Base-by-base conservation (phyloP, 352 stramenopile genomes). In the Phytophthora parvispora region DNA sequence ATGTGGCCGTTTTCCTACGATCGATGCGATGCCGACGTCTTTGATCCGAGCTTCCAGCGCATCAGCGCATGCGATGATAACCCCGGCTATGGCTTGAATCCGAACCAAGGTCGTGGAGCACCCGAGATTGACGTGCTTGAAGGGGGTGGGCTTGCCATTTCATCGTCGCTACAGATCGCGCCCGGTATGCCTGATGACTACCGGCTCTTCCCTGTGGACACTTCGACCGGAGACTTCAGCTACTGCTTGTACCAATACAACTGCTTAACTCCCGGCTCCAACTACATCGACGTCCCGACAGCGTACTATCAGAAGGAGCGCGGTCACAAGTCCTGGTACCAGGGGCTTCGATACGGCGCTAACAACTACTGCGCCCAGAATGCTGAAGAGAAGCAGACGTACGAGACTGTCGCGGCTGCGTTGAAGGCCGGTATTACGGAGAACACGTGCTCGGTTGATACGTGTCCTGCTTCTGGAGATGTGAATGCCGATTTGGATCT, bases 1-100 rank as follows among this genome's bases (percentile, higher is more conserved):
- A 90, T 98, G 59, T 99, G 96, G 96, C 96, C 96, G 1, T 99
- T 92, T 86, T 97, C 83, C 53, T 98, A 98, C 74, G 74, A 98
- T 61, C 77, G 74, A n/a, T 99, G 95, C 57, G 70, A 98, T 64
- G 45, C 67, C 0, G 65, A 78, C 18, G 45, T 78, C 1, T 84
- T 83, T 28, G 56, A 74, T 0, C 72, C 75, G 5, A 67, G n/a
- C 15, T 81, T 79, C 52, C 78, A 89, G 61, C 67, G 73, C 3
- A 86, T 85, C 31, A 84, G 72, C 13, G 96, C 87, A 2, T 99
- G 96, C 66, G 93, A 98, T 69, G 45, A 68, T 15, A 82, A 87
- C 57, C 93, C 96, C 40, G 93, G 98, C 56, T 98, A 87, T 72
- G 94, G 93, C 2, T 62, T 99, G 58, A 82, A 98, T 78, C 74